A percentile compares a stretch with the other conserved stretches of the same genome.
These are phyloP conservation scores for Daldinia bambusicola DNA, from an alignment of 495 filamentous ascomycete genomes.

Conservation along the genomic window DNA sequence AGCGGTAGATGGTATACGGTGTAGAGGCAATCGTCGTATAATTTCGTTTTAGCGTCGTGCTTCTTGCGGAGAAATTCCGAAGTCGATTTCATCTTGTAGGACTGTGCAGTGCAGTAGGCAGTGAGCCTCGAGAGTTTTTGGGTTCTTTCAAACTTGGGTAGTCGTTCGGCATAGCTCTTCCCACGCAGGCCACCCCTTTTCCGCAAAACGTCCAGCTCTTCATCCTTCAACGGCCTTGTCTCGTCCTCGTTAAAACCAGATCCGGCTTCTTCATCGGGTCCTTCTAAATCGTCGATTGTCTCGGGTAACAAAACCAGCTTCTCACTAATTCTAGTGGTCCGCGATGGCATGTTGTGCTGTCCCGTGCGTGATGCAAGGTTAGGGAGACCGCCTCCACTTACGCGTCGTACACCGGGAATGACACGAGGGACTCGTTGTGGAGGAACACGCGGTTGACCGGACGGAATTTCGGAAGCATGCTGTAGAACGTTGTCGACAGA, in stretches of 20 bases:
- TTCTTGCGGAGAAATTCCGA: conserved; percentile 87
- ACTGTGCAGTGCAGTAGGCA: conserved; percentile 96
- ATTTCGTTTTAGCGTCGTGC: conserved; percentile 93
- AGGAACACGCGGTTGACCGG: conserved; percentile 85
- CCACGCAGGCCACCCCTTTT: conserved; percentile 73
- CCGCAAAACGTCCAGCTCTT: conserved; percentile 74
- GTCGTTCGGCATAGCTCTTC: conserved; percentile 93
- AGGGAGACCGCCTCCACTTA: conserved; percentile 51
- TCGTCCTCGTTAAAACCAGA: conserved; percentile 66
- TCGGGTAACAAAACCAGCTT: conserved; percentile 96
- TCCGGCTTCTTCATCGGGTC: conserved; percentile 59
- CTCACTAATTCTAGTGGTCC: conserved; percentile 92
- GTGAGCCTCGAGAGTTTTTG: conserved; percentile 91
- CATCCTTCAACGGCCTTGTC: conserved; percentile 76
- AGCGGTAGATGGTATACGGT: conserved; percentile 93
- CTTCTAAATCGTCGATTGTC: conserved; percentile 70
- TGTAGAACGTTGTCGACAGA: conserved; percentile 97
- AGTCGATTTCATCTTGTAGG: conserved; percentile 85
- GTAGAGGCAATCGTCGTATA: conserved; percentile 99
- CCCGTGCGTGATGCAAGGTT: conserved; percentile 61
- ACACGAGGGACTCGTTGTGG: conserved; percentile 57
- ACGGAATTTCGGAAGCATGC: conserved; percentile 93
- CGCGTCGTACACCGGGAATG: conserved; percentile 58
- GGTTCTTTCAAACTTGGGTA: conserved; percentile 87
- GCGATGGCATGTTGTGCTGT: conserved; percentile 81